Evolutionary conservation across 2,329 filamentous ascomycete genomes (phyloP).

Genomic region (Xylariaceae sp.): DNA sequence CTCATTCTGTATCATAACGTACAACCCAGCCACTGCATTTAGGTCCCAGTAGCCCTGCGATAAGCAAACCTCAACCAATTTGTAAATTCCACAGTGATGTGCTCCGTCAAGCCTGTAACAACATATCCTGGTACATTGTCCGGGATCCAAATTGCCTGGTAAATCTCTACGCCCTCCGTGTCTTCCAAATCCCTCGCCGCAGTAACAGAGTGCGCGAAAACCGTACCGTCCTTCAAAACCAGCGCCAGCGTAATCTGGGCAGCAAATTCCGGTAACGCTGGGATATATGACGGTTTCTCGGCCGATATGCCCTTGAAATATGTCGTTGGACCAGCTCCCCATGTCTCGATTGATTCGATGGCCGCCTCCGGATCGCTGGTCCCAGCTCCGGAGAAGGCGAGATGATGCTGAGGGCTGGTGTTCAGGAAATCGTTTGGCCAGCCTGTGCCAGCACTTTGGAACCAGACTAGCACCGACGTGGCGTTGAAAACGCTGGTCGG

Average conservation of each 20-base stretch:
- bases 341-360: neutral
- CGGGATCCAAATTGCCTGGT: constrained; percentile 7
- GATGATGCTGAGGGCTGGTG: constrained; percentile 3
- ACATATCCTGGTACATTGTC: constrained; percentile 1
- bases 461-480: neutral
- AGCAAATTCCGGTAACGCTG: neutral
- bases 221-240: constrained; percentile 5
- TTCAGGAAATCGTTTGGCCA: constrained; percentile 7
- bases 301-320: neutral
- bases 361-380: too few species aligned
- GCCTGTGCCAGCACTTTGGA: constrained; percentile 1
- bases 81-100: constrained; percentile 6
- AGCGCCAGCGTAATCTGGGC: neutral
- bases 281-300: neutral
- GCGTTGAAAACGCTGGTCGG: constrained; percentile 1
- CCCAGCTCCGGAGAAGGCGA: constrained; percentile 2
- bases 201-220: constrained; percentile 5
- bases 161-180: constrained; percentile 6
- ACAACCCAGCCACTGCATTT: too few species aligned
- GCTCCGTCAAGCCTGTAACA: neutral
- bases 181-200: constrained; percentile 1
- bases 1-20: too few species aligned
- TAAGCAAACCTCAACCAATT: constrained; percentile 10
- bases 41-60: too few species aligned
- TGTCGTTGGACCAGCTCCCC: constrained; percentile 5